These are phyloP conservation scores for Lodderomyces parapsilosis DNA, from an alignment of 1,139 yeast genomes.

Conservation along the genomic window DNA sequence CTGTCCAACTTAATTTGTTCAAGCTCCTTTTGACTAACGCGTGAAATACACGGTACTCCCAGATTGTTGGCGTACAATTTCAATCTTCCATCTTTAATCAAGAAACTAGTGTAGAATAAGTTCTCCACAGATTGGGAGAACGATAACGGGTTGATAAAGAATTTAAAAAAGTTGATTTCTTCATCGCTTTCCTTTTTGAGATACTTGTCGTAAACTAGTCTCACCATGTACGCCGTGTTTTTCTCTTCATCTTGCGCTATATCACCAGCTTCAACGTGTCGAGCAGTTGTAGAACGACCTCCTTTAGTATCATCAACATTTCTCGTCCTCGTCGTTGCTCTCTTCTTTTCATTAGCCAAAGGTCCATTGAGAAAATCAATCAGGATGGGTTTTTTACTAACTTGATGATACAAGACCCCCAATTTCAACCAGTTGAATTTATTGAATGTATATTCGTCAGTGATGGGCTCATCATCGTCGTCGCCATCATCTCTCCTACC, in stretches of 20 bases:
- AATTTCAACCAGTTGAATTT: constrained; percentile 57
- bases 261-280: constrained; percentile 50
- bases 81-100: constrained; percentile 71
- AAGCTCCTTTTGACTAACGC: constrained; percentile 18
- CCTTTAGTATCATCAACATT: constrained; percentile 43
- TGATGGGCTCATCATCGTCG: constrained; percentile 10
- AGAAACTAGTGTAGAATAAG: constrained; percentile 76
- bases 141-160: constrained; percentile 72
- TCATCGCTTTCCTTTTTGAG: constrained; percentile 24
- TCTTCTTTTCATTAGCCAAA: constrained; percentile 58
- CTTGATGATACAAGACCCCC: constrained; percentile 52
- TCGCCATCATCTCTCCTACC: constrained; percentile 11
- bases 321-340: constrained; percentile 33
- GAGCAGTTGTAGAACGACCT: constrained; percentile 49
- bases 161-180: constrained; percentile 59
- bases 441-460: constrained; percentile 30
- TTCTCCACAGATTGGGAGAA: constrained; percentile 83
- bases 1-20: constrained; percentile 11
- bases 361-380: constrained; percentile 73
- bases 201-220: constrained; percentile 43
- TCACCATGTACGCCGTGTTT: constrained; percentile 63
- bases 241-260: constrained; percentile 48
- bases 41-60: constrained; percentile 36
- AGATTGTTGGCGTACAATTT: constrained; percentile 42
- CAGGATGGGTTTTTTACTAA: constrained; percentile 49